These are phyloP conservation scores for Irpex lacteus DNA, from an alignment of 1,284 basidiomycete species.

Conservation along the genomic window DNA sequence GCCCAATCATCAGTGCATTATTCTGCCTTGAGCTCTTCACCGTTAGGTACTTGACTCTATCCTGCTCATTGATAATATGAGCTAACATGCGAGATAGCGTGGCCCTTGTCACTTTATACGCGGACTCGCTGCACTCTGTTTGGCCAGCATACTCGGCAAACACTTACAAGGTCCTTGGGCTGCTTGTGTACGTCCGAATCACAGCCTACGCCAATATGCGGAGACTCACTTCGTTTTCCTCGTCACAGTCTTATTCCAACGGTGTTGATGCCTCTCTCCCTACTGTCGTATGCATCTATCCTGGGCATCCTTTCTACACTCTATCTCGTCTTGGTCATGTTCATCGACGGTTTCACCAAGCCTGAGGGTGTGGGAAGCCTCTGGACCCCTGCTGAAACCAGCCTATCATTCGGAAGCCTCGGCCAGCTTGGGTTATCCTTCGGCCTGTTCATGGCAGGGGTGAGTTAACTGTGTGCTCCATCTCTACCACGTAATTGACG, in stretches of 20 bases:
- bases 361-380: slow-evolving; percentile 80
- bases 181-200: slow-evolving; percentile 57
- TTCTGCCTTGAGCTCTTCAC: slow-evolving; percentile 88
- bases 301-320: slow-evolving; percentile 81
- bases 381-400: slow-evolving; percentile 72
- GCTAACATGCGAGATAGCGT: slow-evolving; percentile 47
- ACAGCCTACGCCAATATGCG: not conserved
- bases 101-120: slow-evolving; percentile 82
- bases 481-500: not conserved
- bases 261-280: slow-evolving; percentile 78
- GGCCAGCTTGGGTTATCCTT: slow-evolving; percentile 74
- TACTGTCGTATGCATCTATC: slow-evolving; percentile 85
- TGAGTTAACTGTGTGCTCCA: slow-evolving; percentile 35
- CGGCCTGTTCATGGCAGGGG: slow-evolving; percentile 94
- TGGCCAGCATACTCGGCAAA: slow-evolving; percentile 65
- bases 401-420: slow-evolving; percentile 51
- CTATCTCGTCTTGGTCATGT: slow-evolving; percentile 75
- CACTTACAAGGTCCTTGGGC: slow-evolving; percentile 74
- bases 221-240: slow-evolving; percentile 1
- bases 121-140: slow-evolving; percentile 79
- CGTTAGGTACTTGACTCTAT: slow-evolving; percentile 48
- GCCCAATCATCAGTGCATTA: slow-evolving; percentile 64
- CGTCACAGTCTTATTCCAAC: slow-evolving; percentile 70
- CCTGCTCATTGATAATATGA: not conserved
- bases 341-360: slow-evolving; percentile 85